Percentiles rank a stretch among this genome's conserved stretches.
These are phyloP conservation scores for Cinnamomum micranthum DNA, from an alignment of 164 flowering plant species.

Conservation along the genomic window DNA sequence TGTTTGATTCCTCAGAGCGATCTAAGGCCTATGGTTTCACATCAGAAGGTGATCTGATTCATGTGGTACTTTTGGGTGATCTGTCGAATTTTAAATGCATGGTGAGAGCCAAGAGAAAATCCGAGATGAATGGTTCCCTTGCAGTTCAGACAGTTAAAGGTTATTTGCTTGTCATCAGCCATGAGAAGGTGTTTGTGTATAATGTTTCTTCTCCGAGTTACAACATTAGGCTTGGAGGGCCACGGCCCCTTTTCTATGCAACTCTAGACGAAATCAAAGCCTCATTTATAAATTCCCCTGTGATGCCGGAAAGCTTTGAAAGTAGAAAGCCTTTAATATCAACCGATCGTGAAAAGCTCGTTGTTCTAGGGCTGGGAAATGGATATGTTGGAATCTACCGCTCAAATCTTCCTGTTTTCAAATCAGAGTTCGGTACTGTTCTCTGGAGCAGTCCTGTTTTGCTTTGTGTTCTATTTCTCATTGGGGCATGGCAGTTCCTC, in stretches of 20 bases:
- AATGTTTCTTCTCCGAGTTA: slow-evolving; percentile 84
- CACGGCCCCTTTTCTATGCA: slow-evolving; percentile 64
- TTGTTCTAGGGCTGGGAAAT: slow-evolving; percentile 73
- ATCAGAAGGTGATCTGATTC: slow-evolving; percentile 73
- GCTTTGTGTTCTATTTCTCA: slow-evolving; percentile 70
- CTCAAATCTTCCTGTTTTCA: slow-evolving; percentile 74
- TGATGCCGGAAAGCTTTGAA: slow-evolving; percentile 15
- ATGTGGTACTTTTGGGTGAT: slow-evolving; percentile 77
- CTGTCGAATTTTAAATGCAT: slow-evolving; percentile 85
- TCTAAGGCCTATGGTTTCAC: slow-evolving; percentile 92
- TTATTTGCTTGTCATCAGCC: slow-evolving; percentile 58
- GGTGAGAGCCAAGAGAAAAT: slow-evolving; percentile 75
- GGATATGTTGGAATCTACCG: slow-evolving; percentile 82
- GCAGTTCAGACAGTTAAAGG: slow-evolving; percentile 78
- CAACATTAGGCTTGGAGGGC: slow-evolving; percentile 59
- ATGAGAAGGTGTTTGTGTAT: slow-evolving; percentile 67
- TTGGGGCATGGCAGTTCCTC: slow-evolving; percentile 85
- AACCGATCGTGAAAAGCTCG: slow-evolving; percentile 74
- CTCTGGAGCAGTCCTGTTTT: slow-evolving; percentile 88
- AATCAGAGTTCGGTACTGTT: slow-evolving; percentile 62
- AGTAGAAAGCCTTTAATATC: slow-evolving; percentile 50
- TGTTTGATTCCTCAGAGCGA: slow-evolving; percentile 81
- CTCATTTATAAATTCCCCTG: slow-evolving; percentile 49
- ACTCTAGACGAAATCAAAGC: slow-evolving; percentile 68
- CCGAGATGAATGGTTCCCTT: slow-evolving; percentile 60